Evolutionary conservation across 2,329 filamentous ascomycete genomes (phyloP), one percentile per base, ranked within the genome.

Genomic region (Grosmannia clavigera): DNA sequence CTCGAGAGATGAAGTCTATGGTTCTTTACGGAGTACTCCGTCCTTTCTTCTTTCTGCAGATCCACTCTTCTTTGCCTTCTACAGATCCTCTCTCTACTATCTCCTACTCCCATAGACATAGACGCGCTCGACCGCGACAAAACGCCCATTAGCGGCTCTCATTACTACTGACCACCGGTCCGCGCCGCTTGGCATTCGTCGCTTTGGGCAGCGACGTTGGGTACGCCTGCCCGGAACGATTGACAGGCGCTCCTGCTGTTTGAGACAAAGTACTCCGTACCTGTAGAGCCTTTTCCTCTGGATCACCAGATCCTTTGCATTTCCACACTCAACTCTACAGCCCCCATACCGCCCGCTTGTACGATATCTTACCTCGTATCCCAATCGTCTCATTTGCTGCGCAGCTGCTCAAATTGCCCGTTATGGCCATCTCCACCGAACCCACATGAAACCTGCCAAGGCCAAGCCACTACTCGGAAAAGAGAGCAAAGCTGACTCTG

Each of bases 391-490:
- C 43, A 46, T 46, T 46, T 46, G 43, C 43, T n/a, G 43, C 19
- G 19, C 43, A 43, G 43, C 43, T 46, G 38, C 38, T 25, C 2
- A 4, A 22, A 43, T 43, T 43, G 40, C 40, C 19, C 19, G 14
- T 19, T 19, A 43, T 46, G 16, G 19, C 6, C 43, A 46, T 52
- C 27, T 52, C 50, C 22, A 43, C 31, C n/a, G 35, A 31, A 25
- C 19, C 29, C 25, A 43, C 50, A 27, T 53, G 57, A 58, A 58
- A 58, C 48, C 48, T 53, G 57, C 57, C 57, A 58, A 58, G 57
- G 40, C 40, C 57, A 46, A 46, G 43, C 43, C 43, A n/a, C 43
- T 46, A n/a, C 43, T 46, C 43, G 43, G 10, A 19, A 14, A 43
- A 43, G 11, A 51, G 25, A 29, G 35, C 25, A 25, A 12, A 38